These are phyloP conservation scores for Hypholoma sublateritium DNA, from an alignment of 768 basidiomycete species.

Conservation along the genomic window DNA sequence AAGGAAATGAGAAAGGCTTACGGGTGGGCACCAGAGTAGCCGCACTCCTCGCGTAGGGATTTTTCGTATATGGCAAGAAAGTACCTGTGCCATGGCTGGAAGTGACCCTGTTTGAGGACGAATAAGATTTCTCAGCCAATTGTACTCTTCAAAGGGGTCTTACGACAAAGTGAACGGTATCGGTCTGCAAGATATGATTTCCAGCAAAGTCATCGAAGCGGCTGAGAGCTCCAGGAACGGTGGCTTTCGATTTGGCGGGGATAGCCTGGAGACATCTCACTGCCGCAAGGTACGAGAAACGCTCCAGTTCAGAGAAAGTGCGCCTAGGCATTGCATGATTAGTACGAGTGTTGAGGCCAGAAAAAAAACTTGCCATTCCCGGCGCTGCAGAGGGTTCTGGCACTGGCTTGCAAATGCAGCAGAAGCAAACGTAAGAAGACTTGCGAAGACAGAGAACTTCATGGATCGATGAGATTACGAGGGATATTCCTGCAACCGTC, in stretches of 20 bases:
- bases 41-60: constrained; percentile 22
- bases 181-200: constrained; percentile 23
- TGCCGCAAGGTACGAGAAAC: constrained; percentile 16
- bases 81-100: constrained; percentile 26
- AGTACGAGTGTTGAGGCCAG: neutral
- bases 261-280: constrained; percentile 21
- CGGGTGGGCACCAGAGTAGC: constrained; percentile 24
- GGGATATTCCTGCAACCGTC: too few species aligned
- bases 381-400: neutral
- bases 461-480: neutral
- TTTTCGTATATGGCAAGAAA: constrained; percentile 20
- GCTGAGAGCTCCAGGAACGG: constrained; percentile 18
- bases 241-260: constrained; percentile 15
- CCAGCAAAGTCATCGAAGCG: constrained; percentile 27
- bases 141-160: neutral
- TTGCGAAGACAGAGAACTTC: neutral
- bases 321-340: constrained; percentile 7
- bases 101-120: constrained; percentile 18
- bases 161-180: constrained; percentile 23
- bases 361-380: constrained; percentile 2
- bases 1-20: constrained; percentile 2
- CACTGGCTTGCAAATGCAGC: neutral
- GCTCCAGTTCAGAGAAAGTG: constrained; percentile 6
- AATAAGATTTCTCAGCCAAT: neutral
- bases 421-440: neutral